These are phyloP conservation scores for Citropsis articulata DNA, from an alignment of 345 rosid genomes.

Conservation along the genomic window DNA sequence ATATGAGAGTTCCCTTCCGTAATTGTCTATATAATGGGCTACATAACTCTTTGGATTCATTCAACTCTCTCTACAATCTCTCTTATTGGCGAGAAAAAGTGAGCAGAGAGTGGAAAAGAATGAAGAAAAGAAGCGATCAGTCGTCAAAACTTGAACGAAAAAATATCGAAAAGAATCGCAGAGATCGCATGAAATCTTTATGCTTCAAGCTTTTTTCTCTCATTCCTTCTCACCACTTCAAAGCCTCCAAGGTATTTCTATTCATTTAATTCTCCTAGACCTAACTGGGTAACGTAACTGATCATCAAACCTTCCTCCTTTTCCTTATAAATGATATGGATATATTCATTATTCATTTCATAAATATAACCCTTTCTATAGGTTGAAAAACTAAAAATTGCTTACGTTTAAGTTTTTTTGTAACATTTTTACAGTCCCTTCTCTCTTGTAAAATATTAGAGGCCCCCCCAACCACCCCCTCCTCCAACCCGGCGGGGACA, in stretches of 20 bases:
- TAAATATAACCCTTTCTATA: too few relatives aligned
- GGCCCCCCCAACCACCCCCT: too few relatives aligned
- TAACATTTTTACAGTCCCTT: too few relatives aligned
- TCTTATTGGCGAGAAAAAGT: not conserved
- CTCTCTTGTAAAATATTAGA: too few relatives aligned
- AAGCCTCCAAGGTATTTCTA: constrained; percentile 34
- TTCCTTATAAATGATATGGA: too few relatives aligned
- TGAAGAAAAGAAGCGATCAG: constrained; percentile 23
- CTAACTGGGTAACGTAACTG: not conserved
- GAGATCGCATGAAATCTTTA: constrained; percentile 52
- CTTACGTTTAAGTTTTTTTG: too few relatives aligned
- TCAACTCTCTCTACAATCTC: not conserved
- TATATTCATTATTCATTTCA: too few relatives aligned
- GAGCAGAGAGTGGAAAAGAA: not conserved
- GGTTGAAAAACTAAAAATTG: too few relatives aligned
- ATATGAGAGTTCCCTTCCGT: not conserved
- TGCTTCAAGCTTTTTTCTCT: constrained; percentile 55
- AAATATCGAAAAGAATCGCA: constrained; percentile 52
- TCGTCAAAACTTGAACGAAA: constrained; percentile 47
- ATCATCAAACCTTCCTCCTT: too few relatives aligned
- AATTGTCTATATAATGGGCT: not conserved
- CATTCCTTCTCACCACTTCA: constrained; percentile 31
- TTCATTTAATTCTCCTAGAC: not conserved
- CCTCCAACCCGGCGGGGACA: too few relatives aligned
- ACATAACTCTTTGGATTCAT: not conserved